A percentile compares a stretch with the other conserved stretches of the same genome.
These are phyloP conservation scores for Clarkia xantiana DNA, from an alignment of 345 rosid species.

Conservation along the genomic window DNA sequence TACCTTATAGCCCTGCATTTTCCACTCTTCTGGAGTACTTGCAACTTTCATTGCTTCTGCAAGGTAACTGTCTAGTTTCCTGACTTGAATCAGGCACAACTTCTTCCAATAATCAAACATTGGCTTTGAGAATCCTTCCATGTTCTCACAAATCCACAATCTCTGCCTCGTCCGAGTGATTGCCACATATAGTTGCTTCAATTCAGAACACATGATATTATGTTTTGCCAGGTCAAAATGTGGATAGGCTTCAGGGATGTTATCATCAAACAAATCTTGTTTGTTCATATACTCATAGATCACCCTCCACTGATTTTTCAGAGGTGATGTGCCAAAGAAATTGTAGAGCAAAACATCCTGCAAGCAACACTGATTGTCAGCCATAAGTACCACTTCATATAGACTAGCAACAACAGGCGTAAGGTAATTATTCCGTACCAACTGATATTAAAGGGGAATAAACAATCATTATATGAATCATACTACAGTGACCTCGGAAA, in stretches of 20 bases:
- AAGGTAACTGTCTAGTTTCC: conserved; percentile 21
- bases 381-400: background rate
- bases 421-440: no score
- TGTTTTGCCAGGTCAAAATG: conserved; percentile 22
- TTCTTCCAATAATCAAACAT: conserved; percentile 14
- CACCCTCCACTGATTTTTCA: conserved; percentile 36
- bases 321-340: conserved; percentile 36
- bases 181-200: conserved; percentile 19
- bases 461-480: background rate
- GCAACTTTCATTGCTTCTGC: conserved; percentile 28
- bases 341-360: conserved; percentile 41
- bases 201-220: conserved; percentile 30
- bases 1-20: conserved; percentile 31
- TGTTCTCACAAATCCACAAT: conserved; percentile 38
- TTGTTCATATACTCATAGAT: conserved; percentile 22
- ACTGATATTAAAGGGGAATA: no score
- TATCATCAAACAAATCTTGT: conserved; percentile 3
- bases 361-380: background rate
- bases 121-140: conserved; percentile 21
- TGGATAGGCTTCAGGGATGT: conserved; percentile 10
- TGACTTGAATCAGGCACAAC: conserved; percentile 20
- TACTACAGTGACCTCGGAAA: background rate
- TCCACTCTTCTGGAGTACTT: conserved; percentile 36
- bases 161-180: conserved; percentile 43
- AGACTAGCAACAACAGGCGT: no score